Conservation (phyloP, 2,329 filamentous ascomycete species). For the Fusarium sambucinum region DNA sequence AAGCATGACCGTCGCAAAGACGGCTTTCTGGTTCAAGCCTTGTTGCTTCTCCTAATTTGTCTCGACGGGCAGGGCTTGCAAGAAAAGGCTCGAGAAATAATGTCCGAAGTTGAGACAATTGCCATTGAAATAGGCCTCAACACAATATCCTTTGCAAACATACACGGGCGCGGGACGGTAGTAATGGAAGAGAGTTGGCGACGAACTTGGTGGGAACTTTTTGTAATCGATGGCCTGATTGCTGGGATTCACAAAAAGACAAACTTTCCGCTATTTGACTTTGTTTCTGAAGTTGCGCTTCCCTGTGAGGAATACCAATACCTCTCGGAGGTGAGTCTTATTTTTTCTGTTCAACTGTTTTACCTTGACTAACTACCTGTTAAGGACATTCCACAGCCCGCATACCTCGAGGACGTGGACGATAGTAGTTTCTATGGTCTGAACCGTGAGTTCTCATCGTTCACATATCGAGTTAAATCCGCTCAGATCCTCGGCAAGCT, state of each 20-base stretch:
- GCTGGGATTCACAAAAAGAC: constrained; percentile 81
- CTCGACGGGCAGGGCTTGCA: constrained; percentile 82
- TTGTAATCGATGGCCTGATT: constrained; percentile 85
- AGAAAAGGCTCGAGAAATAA: constrained; percentile 73
- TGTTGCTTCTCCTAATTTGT: constrained; percentile 80
- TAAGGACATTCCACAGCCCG: constrained; percentile 68
- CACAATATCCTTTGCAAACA: constrained; percentile 72
- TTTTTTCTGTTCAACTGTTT: neutral
- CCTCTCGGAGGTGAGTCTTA: constrained; percentile 63
- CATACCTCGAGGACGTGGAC: constrained; percentile 80
- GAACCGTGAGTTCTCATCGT: constrained; percentile 81
- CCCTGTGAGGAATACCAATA: constrained; percentile 88
- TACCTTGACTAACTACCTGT: constrained; percentile 24
- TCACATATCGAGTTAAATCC: constrained; percentile 85
- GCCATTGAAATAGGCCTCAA: constrained; percentile 84
- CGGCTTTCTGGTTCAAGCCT: constrained; percentile 78
- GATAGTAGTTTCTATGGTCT: constrained; percentile 78
- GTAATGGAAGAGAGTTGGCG: constrained; percentile 86
- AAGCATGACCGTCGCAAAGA: constrained; percentile 62
- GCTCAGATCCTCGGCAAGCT: constrained; percentile 82
- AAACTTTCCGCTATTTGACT: constrained; percentile 76
- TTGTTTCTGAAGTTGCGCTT: constrained; percentile 75
- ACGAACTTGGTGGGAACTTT: constrained; percentile 90
- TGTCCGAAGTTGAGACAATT: constrained; percentile 75
- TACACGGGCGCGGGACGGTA: constrained; percentile 72